Base-by-base conservation (phyloP, 2,329 filamentous ascomycete genomes). In the Diplocarpon mali region DNA sequence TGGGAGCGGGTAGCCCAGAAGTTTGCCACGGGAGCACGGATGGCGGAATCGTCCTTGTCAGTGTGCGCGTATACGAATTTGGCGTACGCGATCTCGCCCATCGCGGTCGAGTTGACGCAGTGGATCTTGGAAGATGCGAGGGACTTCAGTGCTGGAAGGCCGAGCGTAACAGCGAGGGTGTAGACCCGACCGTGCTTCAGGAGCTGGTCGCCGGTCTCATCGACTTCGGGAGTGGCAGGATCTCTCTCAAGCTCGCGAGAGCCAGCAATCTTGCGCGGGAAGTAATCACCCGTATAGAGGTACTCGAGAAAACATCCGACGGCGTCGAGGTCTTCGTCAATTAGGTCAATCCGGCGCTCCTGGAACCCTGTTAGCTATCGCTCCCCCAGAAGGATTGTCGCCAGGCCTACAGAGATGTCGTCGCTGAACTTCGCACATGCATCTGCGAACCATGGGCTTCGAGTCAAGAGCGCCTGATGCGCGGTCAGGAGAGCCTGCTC, bases 101-200 rank as follows among this genome's bases (percentile, higher is more conserved):
- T 83, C 30, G 87, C 86, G 0, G 85, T 93, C 36, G 83, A 86
- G 60, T 88, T 83, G 58, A 94, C 84, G 62, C 85, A 85, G 69
- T 95, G 87, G 58, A 95, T 95, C 71, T 95, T 95, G 62, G 77
- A 80, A 62, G 85, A 85, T 2, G 88, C 83, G 24, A 95, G 78
- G 14, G 72, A 76, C 64, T 85, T 85, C 51, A 95, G 77, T 9
- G 69, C 69, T 0, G 70, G 66, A 38, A 87, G 67, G 34, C 78
- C 75, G 49, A 92, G 80, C 65, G 83, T 87, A 57, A 88, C 83
- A 17, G 86, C 88, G 17, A 95, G 72, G 0, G 86, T 95, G 69
- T 95, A 95, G 52, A 95, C 76, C 52, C 84, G 83, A 16, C 89
- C 89, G 63, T 95, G 89, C 59, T 85, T 86, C 49, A 95, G 78